Evolutionary conservation across 192 early-diverging fungal genomes (phyloP).

Genomic region (Thamnidium elegans): DNA sequence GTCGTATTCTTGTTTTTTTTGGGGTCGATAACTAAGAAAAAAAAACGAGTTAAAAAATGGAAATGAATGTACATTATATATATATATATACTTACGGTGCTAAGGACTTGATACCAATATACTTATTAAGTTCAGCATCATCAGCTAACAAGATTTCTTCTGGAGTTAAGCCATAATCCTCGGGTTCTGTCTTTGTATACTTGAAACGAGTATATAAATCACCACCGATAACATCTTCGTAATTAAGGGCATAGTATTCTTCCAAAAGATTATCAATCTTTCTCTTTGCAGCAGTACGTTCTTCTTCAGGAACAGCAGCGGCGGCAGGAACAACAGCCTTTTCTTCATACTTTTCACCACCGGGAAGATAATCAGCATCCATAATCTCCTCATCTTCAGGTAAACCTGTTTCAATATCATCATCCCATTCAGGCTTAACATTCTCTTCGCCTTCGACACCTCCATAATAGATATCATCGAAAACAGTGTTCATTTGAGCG

Average conservation of each 20-base stretch:
- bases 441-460: slow-evolving; percentile 49
- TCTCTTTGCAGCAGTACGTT: slow-evolving; percentile 37
- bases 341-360: slow-evolving; percentile 57
- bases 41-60: background rate
- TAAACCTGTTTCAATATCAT: slow-evolving; percentile 64
- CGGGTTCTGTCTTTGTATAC: slow-evolving; percentile 80
- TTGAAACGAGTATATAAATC: slow-evolving; percentile 88
- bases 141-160: slow-evolving; percentile 91
- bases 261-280: slow-evolving; percentile 74
- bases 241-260: slow-evolving; percentile 88
- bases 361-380: slow-evolving; percentile 88
- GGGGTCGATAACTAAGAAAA: slow-evolving; percentile 41
- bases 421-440: slow-evolving; percentile 85
- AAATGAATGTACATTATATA: background rate
- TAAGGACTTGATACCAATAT: slow-evolving; percentile 80
- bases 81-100: slow-evolving; percentile 65
- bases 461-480: slow-evolving; percentile 72
- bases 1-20: slow-evolving; percentile 49
- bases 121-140: slow-evolving; percentile 81
- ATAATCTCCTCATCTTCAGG: slow-evolving; percentile 74
- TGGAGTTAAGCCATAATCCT: slow-evolving; percentile 73
- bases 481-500: slow-evolving; percentile 76
- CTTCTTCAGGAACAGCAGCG: slow-evolving; percentile 20
- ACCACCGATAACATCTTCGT: slow-evolving; percentile 84
- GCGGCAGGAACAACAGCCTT: slow-evolving; percentile 41